A percentile compares a stretch with the other conserved stretches of the same genome.
Conservation (phyloP, 1,284 basidiomycete genomes). For the Irpex lacteus region DNA sequence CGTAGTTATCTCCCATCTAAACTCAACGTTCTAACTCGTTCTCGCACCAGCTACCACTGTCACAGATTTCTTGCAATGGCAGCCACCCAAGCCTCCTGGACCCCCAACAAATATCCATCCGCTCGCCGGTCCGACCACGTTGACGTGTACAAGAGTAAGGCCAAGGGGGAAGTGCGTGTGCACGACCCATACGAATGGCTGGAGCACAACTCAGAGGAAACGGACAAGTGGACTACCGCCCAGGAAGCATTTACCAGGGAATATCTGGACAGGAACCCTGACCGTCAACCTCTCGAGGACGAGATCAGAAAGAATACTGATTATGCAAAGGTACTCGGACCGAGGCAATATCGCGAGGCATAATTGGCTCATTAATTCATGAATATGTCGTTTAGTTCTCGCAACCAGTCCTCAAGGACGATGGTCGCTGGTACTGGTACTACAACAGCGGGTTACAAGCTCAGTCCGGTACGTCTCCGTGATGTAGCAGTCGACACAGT, state of each 20-base stretch:
- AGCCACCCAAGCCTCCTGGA: conserved; percentile 30
- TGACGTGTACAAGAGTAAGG: conserved; percentile 67
- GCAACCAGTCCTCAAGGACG: conserved; percentile 56
- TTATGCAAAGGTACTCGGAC: conserved; percentile 58
- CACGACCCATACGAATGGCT: conserved; percentile 76
- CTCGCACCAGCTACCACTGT: not conserved
- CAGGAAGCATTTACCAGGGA: conserved; percentile 61
- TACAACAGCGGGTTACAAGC: conserved; percentile 72
- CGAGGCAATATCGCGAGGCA: not conserved
- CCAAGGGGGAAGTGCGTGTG: conserved; percentile 57
- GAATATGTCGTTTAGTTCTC: conserved; percentile 45
- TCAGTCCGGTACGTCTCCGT: conserved; percentile 48
- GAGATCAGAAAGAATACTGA: conserved; percentile 63
- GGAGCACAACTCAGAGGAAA: conserved; percentile 59
- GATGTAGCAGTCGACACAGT: not conserved
- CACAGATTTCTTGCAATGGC: not conserved
- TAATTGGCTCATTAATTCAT: not conserved
- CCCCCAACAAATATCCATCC: conserved; percentile 53
- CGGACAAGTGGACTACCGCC: conserved; percentile 58
- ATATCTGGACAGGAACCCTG: conserved; percentile 60
- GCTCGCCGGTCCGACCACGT: conserved; percentile 63
- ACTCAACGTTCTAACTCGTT: not conserved
- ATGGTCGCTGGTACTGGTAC: conserved; percentile 77
- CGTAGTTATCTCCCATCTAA: not conserved
- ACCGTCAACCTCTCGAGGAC: conserved; percentile 55